A percentile compares a stretch with the other conserved stretches of the same genome.
Evolutionary conservation across 2,329 filamentous ascomycete species (phyloP).

Genomic region (Fusarium tuaranense): DNA sequence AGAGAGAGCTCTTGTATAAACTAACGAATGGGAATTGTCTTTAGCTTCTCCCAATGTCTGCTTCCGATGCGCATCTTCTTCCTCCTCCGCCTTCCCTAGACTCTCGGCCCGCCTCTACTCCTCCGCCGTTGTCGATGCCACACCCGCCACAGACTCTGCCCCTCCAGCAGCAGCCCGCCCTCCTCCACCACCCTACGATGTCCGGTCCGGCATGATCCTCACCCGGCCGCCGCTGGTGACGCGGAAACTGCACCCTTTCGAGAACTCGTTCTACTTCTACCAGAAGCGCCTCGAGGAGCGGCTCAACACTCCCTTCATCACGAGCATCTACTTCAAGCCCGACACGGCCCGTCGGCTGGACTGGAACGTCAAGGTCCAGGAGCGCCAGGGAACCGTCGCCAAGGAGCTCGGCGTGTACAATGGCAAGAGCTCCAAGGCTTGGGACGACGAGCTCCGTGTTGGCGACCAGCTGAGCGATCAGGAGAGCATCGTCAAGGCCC

Average conservation of each 20-base stretch:
- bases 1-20: constrained; percentile 2
- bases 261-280: constrained; percentile 95
- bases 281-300: constrained; percentile 97
- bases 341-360: constrained; percentile 87
- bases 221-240: constrained; percentile 91
- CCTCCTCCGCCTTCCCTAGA: constrained; percentile 42
- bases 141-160: constrained; percentile 32
- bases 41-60: constrained; percentile 50
- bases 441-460: constrained; percentile 91
- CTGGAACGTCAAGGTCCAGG: constrained; percentile 87
- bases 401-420: constrained; percentile 89
- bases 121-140: constrained; percentile 42
- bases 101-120: constrained; percentile 52
- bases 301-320: constrained; percentile 85
- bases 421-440: constrained; percentile 75
- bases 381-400: constrained; percentile 78
- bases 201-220: constrained; percentile 79
- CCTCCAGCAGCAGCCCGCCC: constrained; percentile 25
- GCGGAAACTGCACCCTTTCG: constrained; percentile 84
- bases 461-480: constrained; percentile 76
- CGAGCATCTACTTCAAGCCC: constrained; percentile 94
- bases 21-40: constrained; percentile 15
- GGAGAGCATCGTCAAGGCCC: constrained; percentile 72
- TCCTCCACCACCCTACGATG: constrained; percentile 55
- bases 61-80: constrained; percentile 53